phyloP scores from a whole-genome alignment of 176 grass and related monocot species.

The Zea mays region DNA sequence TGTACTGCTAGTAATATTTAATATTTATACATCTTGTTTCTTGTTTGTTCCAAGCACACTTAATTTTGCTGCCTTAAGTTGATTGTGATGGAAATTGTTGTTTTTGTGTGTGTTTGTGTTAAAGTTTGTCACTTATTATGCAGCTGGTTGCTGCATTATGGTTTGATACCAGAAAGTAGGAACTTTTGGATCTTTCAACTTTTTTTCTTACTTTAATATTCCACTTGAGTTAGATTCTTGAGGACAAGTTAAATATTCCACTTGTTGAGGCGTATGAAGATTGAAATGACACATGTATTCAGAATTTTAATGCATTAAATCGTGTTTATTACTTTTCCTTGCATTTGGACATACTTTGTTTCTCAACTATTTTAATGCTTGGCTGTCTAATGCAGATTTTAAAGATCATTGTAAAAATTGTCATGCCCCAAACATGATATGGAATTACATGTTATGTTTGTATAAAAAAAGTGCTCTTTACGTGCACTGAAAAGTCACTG shows the following conservation, averaged over 20 bases:
- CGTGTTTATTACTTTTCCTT: not conserved
- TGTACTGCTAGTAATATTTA: slow-evolving; percentile 24
- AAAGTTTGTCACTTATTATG: not conserved
- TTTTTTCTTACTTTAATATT: not conserved
- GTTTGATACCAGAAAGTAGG: not conserved
- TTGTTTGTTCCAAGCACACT: not conserved
- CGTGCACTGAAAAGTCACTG: not conserved
- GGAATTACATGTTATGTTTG: not conserved
- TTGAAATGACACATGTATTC: not conserved
- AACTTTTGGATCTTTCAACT: not conserved
- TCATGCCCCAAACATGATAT: not conserved
- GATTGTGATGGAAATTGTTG: not conserved
- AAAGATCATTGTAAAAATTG: not conserved
- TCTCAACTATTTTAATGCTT: not conserved
- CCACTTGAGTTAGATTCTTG: not conserved
- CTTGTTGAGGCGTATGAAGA: not conserved
- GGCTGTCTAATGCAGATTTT: not conserved
- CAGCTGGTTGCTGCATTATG: slow-evolving; percentile 12
- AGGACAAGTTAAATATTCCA: not conserved
- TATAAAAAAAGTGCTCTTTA: not conserved
- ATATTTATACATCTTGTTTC: slow-evolving; percentile 28
- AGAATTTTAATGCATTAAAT: not conserved
- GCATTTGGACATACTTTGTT: not conserved
- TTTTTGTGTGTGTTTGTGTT: slow-evolving; percentile 3
- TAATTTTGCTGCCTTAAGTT: slow-evolving; percentile 17